phyloP scores from a whole-genome alignment of 306 rosid species.

The Fragaria vesca region DNA sequence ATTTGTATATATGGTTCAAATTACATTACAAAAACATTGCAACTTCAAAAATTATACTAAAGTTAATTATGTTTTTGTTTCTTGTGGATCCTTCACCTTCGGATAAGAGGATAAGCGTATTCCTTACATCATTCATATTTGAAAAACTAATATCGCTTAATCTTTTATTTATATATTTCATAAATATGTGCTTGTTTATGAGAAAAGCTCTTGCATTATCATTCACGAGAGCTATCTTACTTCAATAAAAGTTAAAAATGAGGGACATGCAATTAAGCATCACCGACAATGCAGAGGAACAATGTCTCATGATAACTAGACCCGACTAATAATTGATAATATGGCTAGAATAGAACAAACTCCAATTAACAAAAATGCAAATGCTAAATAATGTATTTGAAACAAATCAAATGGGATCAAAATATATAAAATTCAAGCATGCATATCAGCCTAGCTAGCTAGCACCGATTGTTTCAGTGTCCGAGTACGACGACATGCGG shows the following conservation, averaged over 20 bases:
- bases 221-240: neutral
- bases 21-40: neutral
- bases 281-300: neutral
- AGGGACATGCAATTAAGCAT: too few species aligned
- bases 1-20: neutral
- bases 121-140: too few species aligned
- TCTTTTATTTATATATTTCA: too few species aligned
- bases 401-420: neutral
- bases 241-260: neutral
- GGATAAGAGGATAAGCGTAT: too few species aligned
- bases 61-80: neutral
- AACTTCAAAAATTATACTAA: too few species aligned
- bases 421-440: neutral
- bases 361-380: neutral
- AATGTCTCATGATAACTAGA: neutral
- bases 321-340: neutral
- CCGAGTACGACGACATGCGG: constrained; percentile 33
- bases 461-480: constrained; percentile 21
- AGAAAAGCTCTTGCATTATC: neutral
- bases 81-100: too few species aligned
- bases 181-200: neutral
- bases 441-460: constrained; percentile 6
- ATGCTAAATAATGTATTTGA: neutral
- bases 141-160: too few species aligned
- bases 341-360: neutral